Evolutionary conservation across 345 rosid species (phyloP).

Genomic region (Pistacia integerrima): DNA sequence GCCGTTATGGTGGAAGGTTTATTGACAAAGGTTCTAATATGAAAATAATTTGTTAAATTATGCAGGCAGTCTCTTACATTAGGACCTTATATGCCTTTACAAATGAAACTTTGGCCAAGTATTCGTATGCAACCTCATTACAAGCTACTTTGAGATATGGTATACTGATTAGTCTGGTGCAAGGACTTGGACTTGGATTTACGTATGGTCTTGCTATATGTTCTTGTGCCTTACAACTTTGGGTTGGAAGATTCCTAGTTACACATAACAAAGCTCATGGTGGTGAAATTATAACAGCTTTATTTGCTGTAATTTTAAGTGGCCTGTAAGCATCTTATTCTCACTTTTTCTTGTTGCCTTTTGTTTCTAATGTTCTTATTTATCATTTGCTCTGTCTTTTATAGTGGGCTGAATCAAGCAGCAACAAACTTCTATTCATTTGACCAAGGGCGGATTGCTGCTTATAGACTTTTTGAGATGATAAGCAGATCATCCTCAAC

Average conservation of each 20-base stretch:
- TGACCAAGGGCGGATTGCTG: constrained; percentile 99
- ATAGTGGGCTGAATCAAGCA: constrained; percentile 97
- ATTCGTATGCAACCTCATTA: constrained; percentile 93
- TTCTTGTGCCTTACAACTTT: constrained; percentile 94
- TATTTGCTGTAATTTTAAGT: constrained; percentile 91
- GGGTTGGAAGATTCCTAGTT: constrained; percentile 91
- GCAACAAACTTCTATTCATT: constrained; percentile 98
- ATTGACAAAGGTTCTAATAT: constrained; percentile 14
- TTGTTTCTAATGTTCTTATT: constrained; percentile 11
- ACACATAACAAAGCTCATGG: constrained; percentile 61
- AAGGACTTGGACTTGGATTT: constrained; percentile 99
- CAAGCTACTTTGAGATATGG: constrained; percentile 98
- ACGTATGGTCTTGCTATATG: constrained; percentile 98
- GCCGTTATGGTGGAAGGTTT: neutral
- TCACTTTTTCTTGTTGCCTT: constrained; percentile 24
- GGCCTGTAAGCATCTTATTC: constrained; percentile 83
- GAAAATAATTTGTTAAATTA: constrained; percentile 19
- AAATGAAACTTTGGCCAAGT: constrained; percentile 94
- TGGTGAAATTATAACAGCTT: constrained; percentile 87
- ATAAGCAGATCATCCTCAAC: constrained; percentile 87
- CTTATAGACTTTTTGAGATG: constrained; percentile 98
- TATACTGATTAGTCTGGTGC: constrained; percentile 90
- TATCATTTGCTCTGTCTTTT: constrained; percentile 19
- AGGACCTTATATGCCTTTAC: constrained; percentile 97
- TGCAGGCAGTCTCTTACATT: constrained; percentile 91